Evolutionary conservation across 2,329 filamentous ascomycete species (phyloP), one percentile per base, ranked within the genome.

Genomic region (Pezicula radicicola): DNA sequence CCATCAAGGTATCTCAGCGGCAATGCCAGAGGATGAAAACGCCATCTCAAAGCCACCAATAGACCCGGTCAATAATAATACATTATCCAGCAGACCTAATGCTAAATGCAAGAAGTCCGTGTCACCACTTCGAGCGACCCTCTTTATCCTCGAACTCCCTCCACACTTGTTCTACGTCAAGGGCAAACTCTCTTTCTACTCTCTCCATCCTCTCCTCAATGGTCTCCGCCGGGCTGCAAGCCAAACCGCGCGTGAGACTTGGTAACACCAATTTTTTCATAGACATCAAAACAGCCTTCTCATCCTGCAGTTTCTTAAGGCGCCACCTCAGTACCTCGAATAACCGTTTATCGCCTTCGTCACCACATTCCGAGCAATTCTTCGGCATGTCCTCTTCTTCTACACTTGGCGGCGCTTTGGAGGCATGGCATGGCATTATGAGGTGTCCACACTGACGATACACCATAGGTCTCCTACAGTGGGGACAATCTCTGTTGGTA

Each of bases 141-240:
- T 67, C 62, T 52, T 58, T 56, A 52, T 70, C 66, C 39, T 71
- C 69, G 41, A 55, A 53, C 44, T 61, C 58, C 28, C 54, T 50
- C 16, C 52, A 53, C 18, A 60, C 39, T 42, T 36, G 48, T 18
- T 56, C 52, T 40, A 59, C 47, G 28, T 56, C 56, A 16, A 51
- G 57, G 51, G 48, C 51, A 45, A 53, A 57, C 15, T 49, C 55
- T 40, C 57, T 51, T 49, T 51, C 57, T 50, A 48, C 48, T 42
- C 50, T 51, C 44, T 48, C 52, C 25, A 59, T 53, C 46, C 59
- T 58, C 49, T 46, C 42, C 4, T 54, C 59, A 18, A 59, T 37
- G 46, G 39, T 54, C 25, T 51, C 36, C 30, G 50, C 46, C 21
- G 45, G 48, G 8, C 49, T 42, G 16, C 48, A 48, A 48, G 48